A percentile compares a stretch with the other conserved stretches of the same genome.
phyloP scores from a whole-genome alignment of 441 rosid species.

The Brassica hybrid region DNA sequence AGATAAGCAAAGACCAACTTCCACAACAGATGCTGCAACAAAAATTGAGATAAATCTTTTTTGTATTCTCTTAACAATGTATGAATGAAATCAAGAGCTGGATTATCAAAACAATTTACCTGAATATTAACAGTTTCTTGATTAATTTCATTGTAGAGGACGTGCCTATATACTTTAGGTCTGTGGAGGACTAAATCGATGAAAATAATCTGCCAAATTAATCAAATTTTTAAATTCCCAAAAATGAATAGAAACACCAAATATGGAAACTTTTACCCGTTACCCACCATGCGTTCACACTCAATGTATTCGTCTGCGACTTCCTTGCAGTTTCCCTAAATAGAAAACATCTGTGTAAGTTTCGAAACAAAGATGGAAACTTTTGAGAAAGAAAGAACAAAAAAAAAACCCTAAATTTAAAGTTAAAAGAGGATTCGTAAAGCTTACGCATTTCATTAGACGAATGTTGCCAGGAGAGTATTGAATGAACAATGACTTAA shows the following conservation, averaged over 20 bases:
- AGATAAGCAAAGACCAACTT: conserved; percentile 61
- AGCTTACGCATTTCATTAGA: conserved; percentile 80
- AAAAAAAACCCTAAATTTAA: neutral
- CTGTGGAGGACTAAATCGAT: conserved; percentile 87
- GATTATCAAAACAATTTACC: conserved; percentile 46
- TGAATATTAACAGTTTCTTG: conserved; percentile 51
- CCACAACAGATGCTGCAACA: conserved; percentile 72
- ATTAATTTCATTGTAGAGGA: conserved; percentile 68
- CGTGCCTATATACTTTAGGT: conserved; percentile 77
- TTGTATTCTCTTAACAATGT: neutral
- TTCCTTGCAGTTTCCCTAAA: conserved; percentile 72
- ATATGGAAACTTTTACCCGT: conserved; percentile 40
- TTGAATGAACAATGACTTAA: conserved; percentile 68
- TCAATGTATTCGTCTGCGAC: conserved; percentile 81
- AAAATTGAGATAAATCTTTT: conserved; percentile 1
- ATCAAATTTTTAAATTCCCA: conserved; percentile 6
- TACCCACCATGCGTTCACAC: conserved; percentile 78
- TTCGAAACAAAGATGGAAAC: conserved; percentile 22
- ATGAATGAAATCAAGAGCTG: conserved; percentile 10
- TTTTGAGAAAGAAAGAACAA: neutral
- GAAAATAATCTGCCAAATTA: conserved; percentile 63
- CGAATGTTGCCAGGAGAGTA: conserved; percentile 87
- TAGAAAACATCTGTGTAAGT: neutral
- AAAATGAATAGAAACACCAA: conserved; percentile 4
- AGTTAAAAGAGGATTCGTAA: conserved; percentile 1